A percentile compares a stretch with the other conserved stretches of the same genome.
Conservation (phyloP, 2,329 filamentous ascomycete species). For the Ophidiomyces ophidiicola region DNA sequence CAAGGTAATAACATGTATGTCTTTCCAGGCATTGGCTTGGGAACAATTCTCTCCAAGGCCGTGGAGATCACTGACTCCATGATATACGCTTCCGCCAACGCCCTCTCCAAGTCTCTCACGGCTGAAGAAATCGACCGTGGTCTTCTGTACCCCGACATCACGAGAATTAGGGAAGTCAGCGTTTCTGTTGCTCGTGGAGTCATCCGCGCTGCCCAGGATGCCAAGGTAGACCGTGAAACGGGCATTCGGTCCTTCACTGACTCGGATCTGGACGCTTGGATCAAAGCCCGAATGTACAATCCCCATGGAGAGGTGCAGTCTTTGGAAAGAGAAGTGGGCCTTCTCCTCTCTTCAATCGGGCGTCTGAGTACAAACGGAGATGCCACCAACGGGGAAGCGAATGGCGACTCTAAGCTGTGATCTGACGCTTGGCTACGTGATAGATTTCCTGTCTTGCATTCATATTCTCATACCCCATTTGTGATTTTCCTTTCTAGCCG, state of each 20-base stretch:
- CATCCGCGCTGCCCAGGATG: slow-evolving; percentile 78
- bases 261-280: slow-evolving; percentile 35
- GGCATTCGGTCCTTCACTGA: slow-evolving; percentile 34
- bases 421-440: neutral
- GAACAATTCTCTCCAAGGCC: slow-evolving; percentile 81
- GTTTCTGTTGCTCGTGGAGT: slow-evolving; percentile 78
- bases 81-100: slow-evolving; percentile 87
- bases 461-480: neutral
- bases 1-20: slow-evolving; percentile 80
- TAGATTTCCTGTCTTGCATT: too few species aligned
- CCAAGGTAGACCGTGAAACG: slow-evolving; percentile 51
- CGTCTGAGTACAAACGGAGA: slow-evolving; percentile 12
- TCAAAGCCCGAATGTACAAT: slow-evolving; percentile 40
- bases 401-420: slow-evolving; percentile 10
- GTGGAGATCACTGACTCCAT: slow-evolving; percentile 82
- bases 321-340: slow-evolving; percentile 37
- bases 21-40: slow-evolving; percentile 90
- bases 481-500: neutral
- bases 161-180: slow-evolving; percentile 82
- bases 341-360: slow-evolving; percentile 27
- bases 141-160: slow-evolving; percentile 81
- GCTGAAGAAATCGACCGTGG: slow-evolving; percentile 69
- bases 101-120: slow-evolving; percentile 65
- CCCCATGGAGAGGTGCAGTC: slow-evolving; percentile 37
- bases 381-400: slow-evolving; percentile 12